phyloP scores from a whole-genome alignment of 805 yeast genomes.

The Metschnikowia santaceciliae region DNA sequence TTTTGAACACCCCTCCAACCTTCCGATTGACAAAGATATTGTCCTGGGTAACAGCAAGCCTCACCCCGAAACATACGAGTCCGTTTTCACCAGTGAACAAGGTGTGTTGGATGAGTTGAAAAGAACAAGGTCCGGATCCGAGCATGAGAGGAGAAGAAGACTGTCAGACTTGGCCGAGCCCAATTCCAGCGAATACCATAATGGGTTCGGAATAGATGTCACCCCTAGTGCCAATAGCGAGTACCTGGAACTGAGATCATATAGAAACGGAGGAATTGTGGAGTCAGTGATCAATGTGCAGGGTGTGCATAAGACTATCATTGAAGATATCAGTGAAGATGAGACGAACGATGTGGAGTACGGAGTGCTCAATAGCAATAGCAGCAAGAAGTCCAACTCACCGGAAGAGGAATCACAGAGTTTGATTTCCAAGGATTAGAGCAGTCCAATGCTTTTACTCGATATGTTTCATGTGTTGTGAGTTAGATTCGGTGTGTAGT shows the following conservation, averaged over 20 bases:
- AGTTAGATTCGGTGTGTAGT: background rate
- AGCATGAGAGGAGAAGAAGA: slow-evolving; percentile 8
- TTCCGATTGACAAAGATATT: slow-evolving; percentile 15
- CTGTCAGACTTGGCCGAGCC: slow-evolving; percentile 14
- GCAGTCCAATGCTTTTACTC: background rate
- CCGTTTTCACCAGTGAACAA: slow-evolving; percentile 44
- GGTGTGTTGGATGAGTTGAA: slow-evolving; percentile 34
- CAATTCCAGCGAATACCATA: background rate
- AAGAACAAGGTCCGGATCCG: background rate
- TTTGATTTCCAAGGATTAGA: slow-evolving; percentile 9
- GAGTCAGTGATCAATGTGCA: slow-evolving; percentile 80
- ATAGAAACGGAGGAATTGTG: slow-evolving; percentile 61
- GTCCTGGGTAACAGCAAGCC: slow-evolving; percentile 10
- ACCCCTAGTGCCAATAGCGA: slow-evolving; percentile 16
- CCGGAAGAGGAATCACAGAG: slow-evolving; percentile 18
- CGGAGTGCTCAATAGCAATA: slow-evolving; percentile 9
- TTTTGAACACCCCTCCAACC: slow-evolving; percentile 4
- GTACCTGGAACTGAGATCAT: slow-evolving; percentile 33
- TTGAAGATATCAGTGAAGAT: slow-evolving; percentile 56
- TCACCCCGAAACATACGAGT: slow-evolving; percentile 22
- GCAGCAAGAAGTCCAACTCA: slow-evolving; percentile 8
- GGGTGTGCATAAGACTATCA: slow-evolving; percentile 83
- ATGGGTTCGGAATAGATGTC: slow-evolving; percentile 6
- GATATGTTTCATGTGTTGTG: background rate
- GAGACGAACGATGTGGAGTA: slow-evolving; percentile 28